Percentiles rank a stretch among this genome's conserved stretches.
Conservation (phyloP, 2,329 filamentous ascomycete genomes). For the Aspergillus uvarum region DNA sequence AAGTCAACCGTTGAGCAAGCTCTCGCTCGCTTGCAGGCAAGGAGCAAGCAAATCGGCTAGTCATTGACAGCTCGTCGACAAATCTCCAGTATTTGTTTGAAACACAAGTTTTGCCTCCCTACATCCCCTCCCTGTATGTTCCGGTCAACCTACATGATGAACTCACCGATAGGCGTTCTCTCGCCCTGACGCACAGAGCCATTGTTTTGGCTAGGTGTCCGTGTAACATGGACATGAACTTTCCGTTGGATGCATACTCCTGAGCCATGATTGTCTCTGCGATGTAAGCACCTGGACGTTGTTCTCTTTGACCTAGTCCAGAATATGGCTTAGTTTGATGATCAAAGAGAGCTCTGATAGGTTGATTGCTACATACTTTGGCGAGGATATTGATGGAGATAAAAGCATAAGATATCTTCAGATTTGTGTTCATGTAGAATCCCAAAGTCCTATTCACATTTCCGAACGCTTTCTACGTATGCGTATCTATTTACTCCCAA, state of each 20-base stretch:
- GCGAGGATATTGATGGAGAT: not conserved
- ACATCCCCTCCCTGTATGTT: not conserved
- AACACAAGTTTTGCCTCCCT: not conserved
- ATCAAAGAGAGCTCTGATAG: conserved; percentile 47
- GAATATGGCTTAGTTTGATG: conserved; percentile 26
- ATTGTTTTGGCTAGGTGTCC: conserved; percentile 3
- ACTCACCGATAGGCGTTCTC: conserved; percentile 29
- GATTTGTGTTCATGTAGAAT: conserved; percentile 4
- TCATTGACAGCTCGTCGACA: not conserved
- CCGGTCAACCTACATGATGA: conserved; percentile 34
- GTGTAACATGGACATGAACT: not conserved
- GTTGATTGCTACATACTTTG: conserved; percentile 6
- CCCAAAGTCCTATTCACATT: conserved; percentile 9
- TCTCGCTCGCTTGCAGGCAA: conserved; percentile 39
- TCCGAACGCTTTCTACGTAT: not conserved
- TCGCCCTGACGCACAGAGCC: conserved; percentile 17
- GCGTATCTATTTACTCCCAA: conserved; percentile 3
- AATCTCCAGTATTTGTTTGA: not conserved
- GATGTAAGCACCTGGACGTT: conserved; percentile 32
- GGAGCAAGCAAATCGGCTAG: conserved; percentile 24
- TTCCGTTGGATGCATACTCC: conserved; percentile 34
- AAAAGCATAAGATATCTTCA: not conserved
- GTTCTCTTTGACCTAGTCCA: not conserved
- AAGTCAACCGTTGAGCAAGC: conserved; percentile 45
- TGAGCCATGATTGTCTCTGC: not conserved